A percentile compares a stretch with the other conserved stretches of the same genome.
phyloP scores from a whole-genome alignment of 2,329 filamentous ascomycete genomes.

The Aspergillus pseudonomiae region DNA sequence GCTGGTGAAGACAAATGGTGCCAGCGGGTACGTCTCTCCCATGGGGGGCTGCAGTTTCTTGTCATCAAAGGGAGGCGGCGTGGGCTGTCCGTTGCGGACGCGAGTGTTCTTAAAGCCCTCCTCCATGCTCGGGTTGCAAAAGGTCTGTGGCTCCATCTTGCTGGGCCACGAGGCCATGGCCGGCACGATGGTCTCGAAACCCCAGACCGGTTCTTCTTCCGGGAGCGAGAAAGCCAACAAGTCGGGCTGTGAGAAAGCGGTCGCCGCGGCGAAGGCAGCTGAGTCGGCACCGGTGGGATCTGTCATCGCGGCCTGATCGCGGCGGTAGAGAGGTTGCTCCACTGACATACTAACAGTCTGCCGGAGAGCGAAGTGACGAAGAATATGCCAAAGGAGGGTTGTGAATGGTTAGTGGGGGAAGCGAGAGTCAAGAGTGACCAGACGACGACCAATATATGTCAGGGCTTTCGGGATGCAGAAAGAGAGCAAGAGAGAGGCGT shows the following conservation, averaged over 20 bases:
- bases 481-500: background rate
- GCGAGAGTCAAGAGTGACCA: background rate
- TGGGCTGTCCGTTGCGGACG: constrained; percentile 44
- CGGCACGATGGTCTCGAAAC: background rate
- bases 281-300: background rate
- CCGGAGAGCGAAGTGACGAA: background rate
- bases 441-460: background rate
- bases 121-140: background rate
- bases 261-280: background rate
- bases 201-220: background rate
- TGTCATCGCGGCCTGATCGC: background rate
- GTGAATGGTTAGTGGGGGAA: background rate
- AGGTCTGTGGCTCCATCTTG: background rate
- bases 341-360: background rate
- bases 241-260: background rate
- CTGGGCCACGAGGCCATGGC: background rate
- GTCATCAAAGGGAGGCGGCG: constrained; percentile 40
- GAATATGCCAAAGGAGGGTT: background rate
- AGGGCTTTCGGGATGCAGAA: background rate
- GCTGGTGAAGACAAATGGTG: background rate
- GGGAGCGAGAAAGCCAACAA: background rate
- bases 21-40: background rate
- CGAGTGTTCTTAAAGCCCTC: constrained; percentile 32
- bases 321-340: background rate
- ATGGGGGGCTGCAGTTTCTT: constrained; percentile 13